Base-by-base conservation (phyloP, 179 eudicot genomes). In the Sideroxylon spinosum region DNA sequence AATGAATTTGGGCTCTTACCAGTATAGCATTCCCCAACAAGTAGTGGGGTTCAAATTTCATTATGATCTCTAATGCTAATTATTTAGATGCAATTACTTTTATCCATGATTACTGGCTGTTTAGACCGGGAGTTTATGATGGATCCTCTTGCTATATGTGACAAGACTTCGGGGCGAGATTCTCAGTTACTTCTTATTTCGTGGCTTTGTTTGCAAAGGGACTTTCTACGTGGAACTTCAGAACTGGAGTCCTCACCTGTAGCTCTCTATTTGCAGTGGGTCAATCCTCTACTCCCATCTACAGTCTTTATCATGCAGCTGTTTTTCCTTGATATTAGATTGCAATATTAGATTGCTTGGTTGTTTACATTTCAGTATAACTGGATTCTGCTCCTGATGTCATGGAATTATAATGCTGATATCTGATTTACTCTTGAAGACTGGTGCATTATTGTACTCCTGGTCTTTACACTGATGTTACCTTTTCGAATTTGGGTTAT, bases 391-490 rank as follows among this genome's bases (percentile, higher is more conserved):
- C 63, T 68, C 70, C 68, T 83, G 80, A 78, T 87, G 78, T 82
- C 78, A 74, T 85, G 80, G 83, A 80, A 81, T 37, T 37, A 84
- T 80, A 79, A 79, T 78, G 80, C 74, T 86, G 88, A 81, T 85
- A 80, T 84, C 86, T 86, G 82, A 78, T 88, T 78, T 83, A 78
- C 78, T 78, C 85, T 80, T 76, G 78, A 60, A 56, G 86, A 83
- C 78, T 75, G 87, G 88, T 85, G 74, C 84, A 78, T 37, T 37
- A 37, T 85, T 79, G 82, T 76, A 76, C 67, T 82, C 80, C 84
- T 74, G 84, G 83, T 78, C 84, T 74, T 37, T 81, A 46, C 88
- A 87, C 93, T 95, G 98, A 92, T 82, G 69, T 83, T 81, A 74
- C 83, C 86, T 92, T 75, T 90, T 83, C 85, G 83, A 67, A 79